Evolutionary conservation across 192 early-diverging fungal genomes (phyloP).

Genomic region (Coemansia sp.): DNA sequence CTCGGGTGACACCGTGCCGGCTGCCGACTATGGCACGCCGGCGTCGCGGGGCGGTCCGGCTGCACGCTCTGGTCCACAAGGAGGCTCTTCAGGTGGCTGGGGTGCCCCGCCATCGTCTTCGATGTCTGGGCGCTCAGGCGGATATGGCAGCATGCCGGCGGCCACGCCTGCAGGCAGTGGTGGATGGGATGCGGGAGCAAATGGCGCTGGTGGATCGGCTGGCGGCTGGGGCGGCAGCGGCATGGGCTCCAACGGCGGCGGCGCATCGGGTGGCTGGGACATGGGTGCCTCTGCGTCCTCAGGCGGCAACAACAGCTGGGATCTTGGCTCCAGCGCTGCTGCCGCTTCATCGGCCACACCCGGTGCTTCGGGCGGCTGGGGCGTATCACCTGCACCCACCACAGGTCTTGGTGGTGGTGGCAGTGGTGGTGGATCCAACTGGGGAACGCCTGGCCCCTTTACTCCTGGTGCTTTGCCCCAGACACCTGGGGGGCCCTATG

Average conservation of each 20-base stretch:
- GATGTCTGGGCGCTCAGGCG: background rate
- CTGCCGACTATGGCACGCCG: conserved; percentile 16
- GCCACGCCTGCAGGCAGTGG: conserved; percentile 4
- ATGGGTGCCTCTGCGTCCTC: conserved; percentile 53
- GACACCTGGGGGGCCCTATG: conserved; percentile 40
- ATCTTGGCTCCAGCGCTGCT: conserved; percentile 1
- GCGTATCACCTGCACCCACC: conserved; percentile 60
- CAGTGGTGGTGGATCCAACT: background rate
- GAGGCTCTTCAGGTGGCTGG: background rate
- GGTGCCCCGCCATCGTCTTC: background rate
- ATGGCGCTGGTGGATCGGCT: background rate
- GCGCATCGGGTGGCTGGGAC: conserved; percentile 12
- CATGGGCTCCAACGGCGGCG: background rate
- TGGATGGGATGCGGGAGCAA: background rate
- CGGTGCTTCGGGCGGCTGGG: background rate
- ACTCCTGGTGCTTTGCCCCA: conserved; percentile 36
- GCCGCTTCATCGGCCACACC: conserved; percentile 6
- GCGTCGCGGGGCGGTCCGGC: background rate
- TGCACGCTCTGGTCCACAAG: background rate
- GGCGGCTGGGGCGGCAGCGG: background rate
- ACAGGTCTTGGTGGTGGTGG: background rate
- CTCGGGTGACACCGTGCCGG: conserved; percentile 54
- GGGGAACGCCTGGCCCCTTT: conserved; percentile 49
- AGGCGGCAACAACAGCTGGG: conserved; percentile 36
- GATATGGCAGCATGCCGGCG: conserved; percentile 2